phyloP scores from a whole-genome alignment of 129 eudicot genomes.

The Ambrosia artemisiifolia region DNA sequence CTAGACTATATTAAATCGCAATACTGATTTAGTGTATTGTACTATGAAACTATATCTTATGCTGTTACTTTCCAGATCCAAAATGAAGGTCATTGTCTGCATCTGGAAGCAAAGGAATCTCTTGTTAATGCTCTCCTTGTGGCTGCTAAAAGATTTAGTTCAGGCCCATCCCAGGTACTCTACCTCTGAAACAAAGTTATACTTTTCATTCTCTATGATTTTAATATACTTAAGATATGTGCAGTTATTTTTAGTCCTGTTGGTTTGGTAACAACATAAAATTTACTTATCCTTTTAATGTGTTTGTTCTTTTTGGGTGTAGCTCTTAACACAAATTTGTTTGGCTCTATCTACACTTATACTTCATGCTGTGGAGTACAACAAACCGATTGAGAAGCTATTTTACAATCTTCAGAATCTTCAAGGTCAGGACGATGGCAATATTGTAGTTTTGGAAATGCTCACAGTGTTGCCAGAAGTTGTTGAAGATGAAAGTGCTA shows the following conservation, averaged over 20 bases:
- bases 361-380: constrained; percentile 76
- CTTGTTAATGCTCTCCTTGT: constrained; percentile 76
- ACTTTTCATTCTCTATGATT: background rate
- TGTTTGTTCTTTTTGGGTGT: constrained; percentile 17
- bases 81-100: constrained; percentile 78
- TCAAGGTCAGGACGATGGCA: constrained; percentile 65
- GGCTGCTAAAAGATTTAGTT: constrained; percentile 80
- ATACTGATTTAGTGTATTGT: background rate
- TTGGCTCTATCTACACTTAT: constrained; percentile 79
- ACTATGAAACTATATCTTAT: background rate
- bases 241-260: background rate
- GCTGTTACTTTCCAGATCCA: constrained; percentile 52
- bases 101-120: constrained; percentile 70
- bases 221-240: too few species aligned
- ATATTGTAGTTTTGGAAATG: constrained; percentile 82
- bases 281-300: constrained; percentile 2
- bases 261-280: background rate
- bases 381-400: constrained; percentile 76
- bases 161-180: constrained; percentile 89
- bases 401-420: constrained; percentile 84
- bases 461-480: constrained; percentile 94
- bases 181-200: constrained; percentile 13
- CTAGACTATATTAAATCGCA: background rate
- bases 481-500: constrained; percentile 66
- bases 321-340: constrained; percentile 96